Evolutionary conservation across 2,329 filamentous ascomycete genomes (phyloP).

Genomic region (Colletotrichum destructivum): DNA sequence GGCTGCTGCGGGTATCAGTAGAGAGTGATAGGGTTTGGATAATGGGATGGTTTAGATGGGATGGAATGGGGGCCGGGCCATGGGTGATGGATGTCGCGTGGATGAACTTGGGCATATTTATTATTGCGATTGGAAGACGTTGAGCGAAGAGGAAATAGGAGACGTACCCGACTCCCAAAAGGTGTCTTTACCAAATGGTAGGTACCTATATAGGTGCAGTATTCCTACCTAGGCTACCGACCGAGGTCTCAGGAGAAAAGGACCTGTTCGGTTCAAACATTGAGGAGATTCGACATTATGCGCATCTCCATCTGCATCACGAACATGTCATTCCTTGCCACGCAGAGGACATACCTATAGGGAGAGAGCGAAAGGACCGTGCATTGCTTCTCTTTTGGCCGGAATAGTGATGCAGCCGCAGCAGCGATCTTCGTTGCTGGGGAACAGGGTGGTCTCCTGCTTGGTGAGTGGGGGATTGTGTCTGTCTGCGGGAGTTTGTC

Average conservation of each 20-base stretch:
- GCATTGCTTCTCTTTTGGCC: constrained; percentile 11
- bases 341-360: background rate
- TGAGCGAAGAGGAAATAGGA: background rate
- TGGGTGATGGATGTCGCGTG: background rate
- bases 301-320: background rate
- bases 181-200: background rate
- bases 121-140: no score
- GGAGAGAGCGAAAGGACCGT: constrained; percentile 4
- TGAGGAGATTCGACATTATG: constrained; percentile 29
- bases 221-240: no score
- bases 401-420: constrained; percentile 27
- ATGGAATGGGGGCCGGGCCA: background rate
- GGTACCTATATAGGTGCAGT: no score
- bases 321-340: background rate
- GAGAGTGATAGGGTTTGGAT: background rate
- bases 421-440: constrained; percentile 42
- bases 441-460: constrained; percentile 38
- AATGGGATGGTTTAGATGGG: constrained; percentile 1
- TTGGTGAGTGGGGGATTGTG: constrained; percentile 19
- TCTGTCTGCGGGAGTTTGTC: constrained; percentile 3
- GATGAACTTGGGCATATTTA: background rate
- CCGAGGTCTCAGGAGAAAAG: background rate
- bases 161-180: background rate
- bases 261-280: constrained; percentile 1
- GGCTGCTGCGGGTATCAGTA: background rate